phyloP scores from a whole-genome alignment of 2,329 filamentous ascomycete species.

The Epichloe amarillans region DNA sequence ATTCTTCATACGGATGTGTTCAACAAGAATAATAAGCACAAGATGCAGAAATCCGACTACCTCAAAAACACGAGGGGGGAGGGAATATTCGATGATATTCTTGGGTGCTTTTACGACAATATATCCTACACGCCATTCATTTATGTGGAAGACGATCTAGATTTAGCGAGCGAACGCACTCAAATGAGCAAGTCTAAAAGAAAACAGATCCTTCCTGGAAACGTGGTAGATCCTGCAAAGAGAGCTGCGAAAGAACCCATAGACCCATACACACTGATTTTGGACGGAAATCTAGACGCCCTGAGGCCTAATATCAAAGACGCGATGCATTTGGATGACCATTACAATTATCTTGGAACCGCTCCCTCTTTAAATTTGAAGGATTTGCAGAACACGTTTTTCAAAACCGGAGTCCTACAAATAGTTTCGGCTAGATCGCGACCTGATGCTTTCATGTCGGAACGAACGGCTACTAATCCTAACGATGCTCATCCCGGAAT shows the following conservation, averaged over 20 bases:
- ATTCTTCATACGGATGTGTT: slow-evolving; percentile 98
- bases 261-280: slow-evolving; percentile 87
- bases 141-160: slow-evolving; percentile 84
- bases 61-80: slow-evolving; percentile 84
- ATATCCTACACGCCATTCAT: slow-evolving; percentile 98
- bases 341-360: slow-evolving; percentile 77
- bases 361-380: slow-evolving; percentile 63
- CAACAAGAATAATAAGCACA: slow-evolving; percentile 99
- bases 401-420: slow-evolving; percentile 81
- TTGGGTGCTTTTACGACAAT: slow-evolving; percentile 97
- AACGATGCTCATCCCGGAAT: slow-evolving; percentile 80
- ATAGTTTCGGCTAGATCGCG: slow-evolving; percentile 89
- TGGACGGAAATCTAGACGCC: slow-evolving; percentile 75
- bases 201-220: slow-evolving; percentile 53
- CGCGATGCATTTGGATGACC: slow-evolving; percentile 83
- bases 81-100: slow-evolving; percentile 81
- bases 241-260: slow-evolving; percentile 68
- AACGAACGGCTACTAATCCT: slow-evolving; percentile 72
- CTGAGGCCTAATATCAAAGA: slow-evolving; percentile 79
- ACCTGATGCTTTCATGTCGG: slow-evolving; percentile 88
- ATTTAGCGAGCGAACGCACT: slow-evolving; percentile 62
- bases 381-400: slow-evolving; percentile 77
- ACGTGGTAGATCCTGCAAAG: slow-evolving; percentile 37
- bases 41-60: slow-evolving; percentile 95
- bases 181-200: slow-evolving; percentile 59